Evolutionary conservation across 2,329 filamentous ascomycete species (phyloP).

Genomic region (Eurotiales sp.): DNA sequence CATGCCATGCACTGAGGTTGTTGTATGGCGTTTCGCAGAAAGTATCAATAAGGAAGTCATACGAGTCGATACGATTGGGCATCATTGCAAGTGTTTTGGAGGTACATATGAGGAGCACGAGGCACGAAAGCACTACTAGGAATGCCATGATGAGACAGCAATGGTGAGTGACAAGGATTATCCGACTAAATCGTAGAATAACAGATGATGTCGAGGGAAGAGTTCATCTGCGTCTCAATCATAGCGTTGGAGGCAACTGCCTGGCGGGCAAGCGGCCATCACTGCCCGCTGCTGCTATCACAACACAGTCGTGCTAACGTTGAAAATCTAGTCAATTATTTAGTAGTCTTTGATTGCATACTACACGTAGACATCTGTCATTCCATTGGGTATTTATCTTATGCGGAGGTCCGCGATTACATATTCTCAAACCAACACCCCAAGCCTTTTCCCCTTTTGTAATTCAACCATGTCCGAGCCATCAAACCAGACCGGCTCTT

Average conservation of each 20-base stretch:
- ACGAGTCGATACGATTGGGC: constrained; percentile 1
- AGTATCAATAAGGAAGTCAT: constrained; percentile 53
- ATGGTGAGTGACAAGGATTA: neutral
- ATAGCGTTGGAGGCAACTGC: constrained; percentile 7
- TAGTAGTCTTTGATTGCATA: no score
- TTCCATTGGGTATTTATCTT: no score
- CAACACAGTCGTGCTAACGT: no score
- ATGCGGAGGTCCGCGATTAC: no score
- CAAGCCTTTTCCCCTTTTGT: no score
- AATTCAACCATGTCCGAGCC: no score
- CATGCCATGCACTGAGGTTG: constrained; percentile 62
- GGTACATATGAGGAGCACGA: constrained; percentile 4
- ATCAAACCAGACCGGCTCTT: no score
- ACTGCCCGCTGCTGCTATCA: no score
- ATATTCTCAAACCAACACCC: no score
- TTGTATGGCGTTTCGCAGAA: constrained; percentile 55
- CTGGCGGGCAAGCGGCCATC: neutral
- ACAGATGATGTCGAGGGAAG: neutral
- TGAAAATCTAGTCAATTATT: no score
- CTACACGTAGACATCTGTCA: no score
- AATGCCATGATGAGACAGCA: neutral
- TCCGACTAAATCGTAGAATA: neutral
- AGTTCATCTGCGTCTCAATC: no score
- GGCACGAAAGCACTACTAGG: neutral
- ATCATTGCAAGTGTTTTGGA: neutral